These are phyloP conservation scores for Fusarium poae DNA, from an alignment of 2,329 filamentous ascomycete species.

Conservation along the genomic window DNA sequence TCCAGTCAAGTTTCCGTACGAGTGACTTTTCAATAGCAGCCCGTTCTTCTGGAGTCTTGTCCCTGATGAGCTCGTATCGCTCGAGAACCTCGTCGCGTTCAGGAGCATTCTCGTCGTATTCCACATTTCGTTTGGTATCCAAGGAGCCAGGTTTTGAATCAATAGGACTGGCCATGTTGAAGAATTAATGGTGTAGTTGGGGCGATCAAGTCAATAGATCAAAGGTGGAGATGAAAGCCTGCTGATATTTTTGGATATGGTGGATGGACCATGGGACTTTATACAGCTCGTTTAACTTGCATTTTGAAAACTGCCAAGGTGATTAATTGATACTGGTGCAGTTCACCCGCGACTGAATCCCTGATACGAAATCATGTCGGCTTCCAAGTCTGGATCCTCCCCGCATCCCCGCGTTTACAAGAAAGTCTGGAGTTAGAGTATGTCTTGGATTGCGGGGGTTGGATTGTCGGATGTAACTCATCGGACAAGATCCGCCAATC, in stretches of 20 bases:
- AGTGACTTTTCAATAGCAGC: conserved; percentile 47
- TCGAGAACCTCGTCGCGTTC: conserved; percentile 23
- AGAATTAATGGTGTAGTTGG: background rate
- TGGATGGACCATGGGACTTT: background rate
- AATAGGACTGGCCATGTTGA: conserved; percentile 19
- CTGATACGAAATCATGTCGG: background rate
- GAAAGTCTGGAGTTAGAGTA: background rate
- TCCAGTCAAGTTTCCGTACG: conserved; percentile 49
- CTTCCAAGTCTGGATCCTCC: conserved; percentile 2
- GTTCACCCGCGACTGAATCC: background rate
- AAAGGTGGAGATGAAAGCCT: background rate
- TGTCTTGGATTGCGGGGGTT: background rate
- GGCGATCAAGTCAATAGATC: background rate
- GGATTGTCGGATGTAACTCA: conserved; percentile 6
- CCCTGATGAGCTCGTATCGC: conserved; percentile 22
- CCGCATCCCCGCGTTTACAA: conserved; percentile 31
- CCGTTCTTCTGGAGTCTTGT: conserved; percentile 13
- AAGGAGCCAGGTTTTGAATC: conserved; percentile 17
- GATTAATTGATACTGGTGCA: too few species aligned
- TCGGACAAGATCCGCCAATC: conserved; percentile 17
- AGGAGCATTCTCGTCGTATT: conserved; percentile 24
- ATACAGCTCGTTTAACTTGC: background rate
- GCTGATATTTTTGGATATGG: background rate
- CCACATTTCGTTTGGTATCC: conserved; percentile 21
- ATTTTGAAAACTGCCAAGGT: background rate